Evolutionary conservation across 371 early-diverging fungal genomes (phyloP), one percentile per base, ranked within the genome.

Genomic region (Lichtheimia ramosa): DNA sequence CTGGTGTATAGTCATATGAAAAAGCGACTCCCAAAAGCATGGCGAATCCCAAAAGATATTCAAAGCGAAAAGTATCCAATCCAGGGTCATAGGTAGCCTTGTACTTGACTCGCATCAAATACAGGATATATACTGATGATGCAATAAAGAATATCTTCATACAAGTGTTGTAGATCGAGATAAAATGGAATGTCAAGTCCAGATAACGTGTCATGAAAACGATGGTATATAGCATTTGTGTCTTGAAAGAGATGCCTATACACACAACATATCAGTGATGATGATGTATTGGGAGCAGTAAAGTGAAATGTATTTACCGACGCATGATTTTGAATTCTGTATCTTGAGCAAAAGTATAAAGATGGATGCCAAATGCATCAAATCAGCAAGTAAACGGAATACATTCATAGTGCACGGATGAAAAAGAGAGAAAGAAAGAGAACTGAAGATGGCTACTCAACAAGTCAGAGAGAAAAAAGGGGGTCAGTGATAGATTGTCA

Each of bases 111-210:
- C 85, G 77, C 94, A 99, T 99, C 65, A 94, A 74, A 61, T 90
- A 99, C 27, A 98, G 75, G 53, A 97, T 91, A 75, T 94, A 92
- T 14, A 86, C 71, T n/a, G 96, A 89, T 6, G 93, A 81, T 1
- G 78, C 80, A 60, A 98, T 91, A 77, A 97, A 99, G 67, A 98
- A 88, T 12, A 97, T 43, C 79, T 99, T 99, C 97, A 98, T 97
- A 40, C 89, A 61, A 24, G 93, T 85, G 74, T 98, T 98, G 85
- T 99, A 99, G 10, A 97, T 56, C 0, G 92, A 91, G 40, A 85
- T 64, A 54, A 81, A 92, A 39, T 81, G 64, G 41, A 77, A 69
- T 62, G 97, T 81, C 51, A 99, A 75, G 73, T 99, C 98, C 20
- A 96, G 71, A 74, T 99, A 99, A 58, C 99, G 93, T 18, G 94